These are phyloP conservation scores for Aspergillus mulundensis DNA, from an alignment of 495 filamentous ascomycete species.

Conservation along the genomic window DNA sequence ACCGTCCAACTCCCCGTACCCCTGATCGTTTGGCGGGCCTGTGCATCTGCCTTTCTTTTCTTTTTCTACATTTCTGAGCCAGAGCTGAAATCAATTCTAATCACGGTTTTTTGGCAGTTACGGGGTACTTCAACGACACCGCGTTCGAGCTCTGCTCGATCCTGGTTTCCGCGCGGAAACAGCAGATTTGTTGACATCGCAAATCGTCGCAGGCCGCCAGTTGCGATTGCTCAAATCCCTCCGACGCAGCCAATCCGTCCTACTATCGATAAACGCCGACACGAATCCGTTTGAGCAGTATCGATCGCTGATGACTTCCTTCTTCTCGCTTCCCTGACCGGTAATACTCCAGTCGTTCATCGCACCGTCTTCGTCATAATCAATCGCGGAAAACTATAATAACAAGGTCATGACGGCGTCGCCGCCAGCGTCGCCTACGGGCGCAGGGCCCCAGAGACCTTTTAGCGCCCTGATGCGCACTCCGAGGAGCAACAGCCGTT, in stretches of 20 bases:
- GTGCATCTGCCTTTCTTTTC: slow-evolving; percentile 3
- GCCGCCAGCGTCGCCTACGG: slow-evolving; percentile 57
- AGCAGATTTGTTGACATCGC: slow-evolving; percentile 14
- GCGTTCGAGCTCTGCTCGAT: not conserved
- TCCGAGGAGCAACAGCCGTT: slow-evolving; percentile 77
- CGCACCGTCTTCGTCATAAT: slow-evolving; percentile 18
- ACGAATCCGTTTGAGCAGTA: slow-evolving; percentile 4
- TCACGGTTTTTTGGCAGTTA: not conserved
- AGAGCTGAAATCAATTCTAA: not conserved
- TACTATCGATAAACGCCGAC: slow-evolving; percentile 1
- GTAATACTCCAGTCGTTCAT: slow-evolving; percentile 16
- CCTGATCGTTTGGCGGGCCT: slow-evolving; percentile 8
- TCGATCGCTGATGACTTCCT: slow-evolving; percentile 21
- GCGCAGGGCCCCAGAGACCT: slow-evolving; percentile 58
- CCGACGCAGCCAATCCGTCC: not conserved
- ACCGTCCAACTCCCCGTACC: slow-evolving; percentile 9
- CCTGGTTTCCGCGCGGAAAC: not conserved
- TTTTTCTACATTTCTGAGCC: not conserved
- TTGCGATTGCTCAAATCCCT: slow-evolving; percentile 17
- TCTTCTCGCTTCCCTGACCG: slow-evolving; percentile 9
- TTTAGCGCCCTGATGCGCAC: slow-evolving; percentile 83
- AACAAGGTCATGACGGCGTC: slow-evolving; percentile 49
- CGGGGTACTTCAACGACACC: not conserved
- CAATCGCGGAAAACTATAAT: slow-evolving; percentile 3
- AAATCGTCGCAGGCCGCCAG: slow-evolving; percentile 23